Conservation (phyloP, 495 filamentous ascomycete genomes). For the Evernia prunastri region DNA sequence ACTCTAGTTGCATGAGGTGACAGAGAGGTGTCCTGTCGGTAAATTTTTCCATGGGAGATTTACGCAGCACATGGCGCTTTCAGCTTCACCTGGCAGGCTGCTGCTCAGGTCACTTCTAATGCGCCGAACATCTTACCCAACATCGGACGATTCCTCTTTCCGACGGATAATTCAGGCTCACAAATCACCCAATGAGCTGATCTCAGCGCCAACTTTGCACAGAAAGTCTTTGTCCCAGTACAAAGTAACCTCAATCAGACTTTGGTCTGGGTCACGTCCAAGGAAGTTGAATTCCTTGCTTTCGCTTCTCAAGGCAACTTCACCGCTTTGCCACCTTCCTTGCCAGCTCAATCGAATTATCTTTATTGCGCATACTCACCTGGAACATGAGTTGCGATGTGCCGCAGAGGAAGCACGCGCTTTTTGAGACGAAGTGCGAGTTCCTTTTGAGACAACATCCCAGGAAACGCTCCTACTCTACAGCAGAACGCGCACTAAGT, state of each 20-base stretch:
- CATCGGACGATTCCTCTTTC: slow-evolving; percentile 18
- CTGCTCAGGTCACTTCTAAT: slow-evolving; percentile 13
- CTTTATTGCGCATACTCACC: slow-evolving; percentile 11
- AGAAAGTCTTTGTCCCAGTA: slow-evolving; percentile 1
- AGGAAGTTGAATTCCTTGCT: slow-evolving; percentile 16
- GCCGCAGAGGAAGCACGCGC: background rate
- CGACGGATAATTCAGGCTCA: slow-evolving; percentile 1
- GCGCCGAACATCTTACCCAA: slow-evolving; percentile 14
- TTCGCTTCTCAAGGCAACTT: slow-evolving; percentile 18
- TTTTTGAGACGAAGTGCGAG: slow-evolving; percentile 2
- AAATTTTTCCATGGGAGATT: slow-evolving; percentile 9
- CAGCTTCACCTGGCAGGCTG: slow-evolving; percentile 12
- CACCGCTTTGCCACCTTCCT: background rate
- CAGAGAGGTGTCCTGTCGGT: too few species aligned
- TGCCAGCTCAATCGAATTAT: slow-evolving; percentile 2
- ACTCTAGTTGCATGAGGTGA: too few species aligned
- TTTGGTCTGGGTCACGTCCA: slow-evolving; percentile 10
- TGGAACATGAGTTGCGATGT: slow-evolving; percentile 16
- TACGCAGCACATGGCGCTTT: slow-evolving; percentile 12
- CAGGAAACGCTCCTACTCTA: background rate
- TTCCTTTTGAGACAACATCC: slow-evolving; percentile 2
- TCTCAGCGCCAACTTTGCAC: slow-evolving; percentile 12
- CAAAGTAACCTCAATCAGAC: slow-evolving; percentile 15
- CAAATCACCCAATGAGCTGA: slow-evolving; percentile 9
- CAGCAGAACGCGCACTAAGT: background rate